A percentile compares a stretch with the other conserved stretches of the same genome.
Evolutionary conservation across 768 basidiomycete species (phyloP).

Genomic region (Cystofilobasidium ferigula): DNA sequence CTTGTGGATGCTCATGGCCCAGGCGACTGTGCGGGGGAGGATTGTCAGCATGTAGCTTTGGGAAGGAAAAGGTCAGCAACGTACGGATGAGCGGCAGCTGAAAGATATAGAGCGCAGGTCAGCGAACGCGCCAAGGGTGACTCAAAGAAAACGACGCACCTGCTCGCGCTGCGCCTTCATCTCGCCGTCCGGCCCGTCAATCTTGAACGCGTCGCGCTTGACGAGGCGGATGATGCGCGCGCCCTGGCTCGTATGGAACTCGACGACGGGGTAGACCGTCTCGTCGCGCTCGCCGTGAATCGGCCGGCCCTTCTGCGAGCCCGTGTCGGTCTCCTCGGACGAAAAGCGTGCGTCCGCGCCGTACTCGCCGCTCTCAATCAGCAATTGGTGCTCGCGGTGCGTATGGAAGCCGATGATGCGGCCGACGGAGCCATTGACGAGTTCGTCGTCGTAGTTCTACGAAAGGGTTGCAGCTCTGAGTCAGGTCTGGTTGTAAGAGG

Average conservation of each 20-base stretch:
- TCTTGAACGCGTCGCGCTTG: slow-evolving; percentile 66
- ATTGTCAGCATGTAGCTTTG: too few relatives aligned
- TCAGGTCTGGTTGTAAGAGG: background rate
- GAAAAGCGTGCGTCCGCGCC: slow-evolving; percentile 21
- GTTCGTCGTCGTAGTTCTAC: slow-evolving; percentile 65
- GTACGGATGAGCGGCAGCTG: slow-evolving; percentile 65
- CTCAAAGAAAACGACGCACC: slow-evolving; percentile 42
- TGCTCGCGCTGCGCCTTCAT: slow-evolving; percentile 67
- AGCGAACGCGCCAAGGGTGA: background rate
- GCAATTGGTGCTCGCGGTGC: background rate
- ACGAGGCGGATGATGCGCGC: slow-evolving; percentile 46
- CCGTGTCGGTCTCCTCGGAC: slow-evolving; percentile 24
- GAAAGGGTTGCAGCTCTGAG: background rate
- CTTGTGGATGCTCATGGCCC: slow-evolving; percentile 96
- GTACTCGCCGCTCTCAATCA: slow-evolving; percentile 12
- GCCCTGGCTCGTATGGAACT: slow-evolving; percentile 49
- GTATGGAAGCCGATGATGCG: slow-evolving; percentile 59
- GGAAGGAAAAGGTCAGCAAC: background rate
- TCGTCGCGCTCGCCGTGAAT: slow-evolving; percentile 16
- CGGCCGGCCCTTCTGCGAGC: background rate
- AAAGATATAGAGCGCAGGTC: background rate
- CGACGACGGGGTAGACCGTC: slow-evolving; percentile 66
- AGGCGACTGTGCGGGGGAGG: slow-evolving; percentile 47
- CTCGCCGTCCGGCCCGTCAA: slow-evolving; percentile 76
- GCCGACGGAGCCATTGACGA: slow-evolving; percentile 94